phyloP scores from a whole-genome alignment of 2,329 filamentous ascomycete genomes.

The Gliomastix tumulicola region DNA sequence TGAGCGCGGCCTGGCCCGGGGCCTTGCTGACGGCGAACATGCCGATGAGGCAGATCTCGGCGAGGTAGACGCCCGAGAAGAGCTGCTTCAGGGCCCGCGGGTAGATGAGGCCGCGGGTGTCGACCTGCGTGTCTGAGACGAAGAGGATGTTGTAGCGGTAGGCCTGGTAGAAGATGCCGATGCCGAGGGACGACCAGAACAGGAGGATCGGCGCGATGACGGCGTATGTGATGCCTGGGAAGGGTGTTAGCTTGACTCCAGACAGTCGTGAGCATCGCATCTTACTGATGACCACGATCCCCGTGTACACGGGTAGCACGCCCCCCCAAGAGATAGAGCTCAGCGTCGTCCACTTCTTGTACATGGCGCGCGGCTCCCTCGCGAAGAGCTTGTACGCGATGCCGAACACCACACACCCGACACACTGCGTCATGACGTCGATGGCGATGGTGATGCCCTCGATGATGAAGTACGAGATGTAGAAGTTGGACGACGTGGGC shows the following conservation, averaged over 20 bases:
- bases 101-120: constrained; percentile 84
- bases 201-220: constrained; percentile 78
- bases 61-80: constrained; percentile 72
- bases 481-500: constrained; percentile 85
- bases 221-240: constrained; percentile 62
- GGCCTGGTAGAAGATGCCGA: constrained; percentile 72
- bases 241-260: not conserved
- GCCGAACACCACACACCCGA: constrained; percentile 60
- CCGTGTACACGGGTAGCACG: constrained; percentile 67
- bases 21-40: constrained; percentile 65
- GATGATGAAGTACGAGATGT: constrained; percentile 81
- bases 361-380: constrained; percentile 71
- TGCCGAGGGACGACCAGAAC: constrained; percentile 69
- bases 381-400: constrained; percentile 63
- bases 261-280: constrained; percentile 3
- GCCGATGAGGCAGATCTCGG: constrained; percentile 72
- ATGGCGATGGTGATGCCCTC: constrained; percentile 74
- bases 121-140: constrained; percentile 69
- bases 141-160: constrained; percentile 86
- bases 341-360: constrained; percentile 62
- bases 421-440: constrained; percentile 61
- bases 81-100: constrained; percentile 83
- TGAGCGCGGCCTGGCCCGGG: constrained; percentile 64
- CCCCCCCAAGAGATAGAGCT: constrained; percentile 70
- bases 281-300: constrained; percentile 64